Evolutionary conservation across 2,329 filamentous ascomycete species (phyloP).

Genomic region (Scleromitrula shiraiana): DNA sequence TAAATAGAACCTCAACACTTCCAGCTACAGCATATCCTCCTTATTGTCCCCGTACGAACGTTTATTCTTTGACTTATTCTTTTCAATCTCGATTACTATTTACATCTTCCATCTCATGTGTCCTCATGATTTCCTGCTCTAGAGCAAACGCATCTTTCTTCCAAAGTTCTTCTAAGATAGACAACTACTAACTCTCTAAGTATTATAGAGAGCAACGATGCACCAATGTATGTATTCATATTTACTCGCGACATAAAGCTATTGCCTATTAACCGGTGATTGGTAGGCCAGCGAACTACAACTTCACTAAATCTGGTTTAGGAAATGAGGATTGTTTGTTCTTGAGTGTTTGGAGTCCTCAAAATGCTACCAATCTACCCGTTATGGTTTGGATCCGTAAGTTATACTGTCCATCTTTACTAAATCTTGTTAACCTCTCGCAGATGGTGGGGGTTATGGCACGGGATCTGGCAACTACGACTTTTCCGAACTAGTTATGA

Average conservation of each 20-base stretch:
- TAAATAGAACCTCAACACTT: conserved; percentile 17
- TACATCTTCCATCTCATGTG: no score
- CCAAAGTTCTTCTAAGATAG: no score
- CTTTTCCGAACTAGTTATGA: conserved; percentile 35
- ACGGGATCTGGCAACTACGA: conserved; percentile 29
- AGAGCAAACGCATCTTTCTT: no score
- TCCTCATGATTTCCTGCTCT: no score
- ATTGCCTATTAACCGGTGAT: not conserved
- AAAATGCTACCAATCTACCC: conserved; percentile 32
- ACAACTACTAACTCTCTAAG: no score
- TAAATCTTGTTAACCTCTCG: conserved; percentile 25
- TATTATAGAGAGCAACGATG: conserved; percentile 23
- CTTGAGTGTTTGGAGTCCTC: conserved; percentile 32
- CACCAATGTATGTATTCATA: not conserved
- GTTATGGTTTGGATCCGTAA: conserved; percentile 35
- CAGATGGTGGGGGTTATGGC: conserved; percentile 30
- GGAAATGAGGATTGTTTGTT: conserved; percentile 32
- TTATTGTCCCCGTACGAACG: conserved; percentile 32
- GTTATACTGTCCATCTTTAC: not conserved
- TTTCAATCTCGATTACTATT: no score
- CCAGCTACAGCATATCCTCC: conserved; percentile 25
- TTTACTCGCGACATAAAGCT: not conserved
- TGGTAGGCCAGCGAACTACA: conserved; percentile 7
- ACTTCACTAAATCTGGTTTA: conserved; percentile 11
- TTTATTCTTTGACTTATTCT: no score